phyloP scores from a whole-genome alignment of 768 basidiomycete species.

The Tylopilus felleus region DNA sequence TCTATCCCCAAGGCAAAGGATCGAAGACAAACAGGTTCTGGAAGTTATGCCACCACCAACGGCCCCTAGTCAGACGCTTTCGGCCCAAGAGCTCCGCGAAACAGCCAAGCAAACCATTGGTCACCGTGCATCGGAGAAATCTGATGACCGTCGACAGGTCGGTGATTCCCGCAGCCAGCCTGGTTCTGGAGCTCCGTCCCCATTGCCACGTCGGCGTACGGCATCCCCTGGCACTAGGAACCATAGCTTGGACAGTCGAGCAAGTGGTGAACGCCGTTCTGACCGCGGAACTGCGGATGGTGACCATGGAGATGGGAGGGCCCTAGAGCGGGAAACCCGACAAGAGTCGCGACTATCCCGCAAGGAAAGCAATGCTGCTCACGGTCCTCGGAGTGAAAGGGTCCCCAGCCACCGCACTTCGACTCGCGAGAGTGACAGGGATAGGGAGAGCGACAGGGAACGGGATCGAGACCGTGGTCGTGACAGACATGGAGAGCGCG shows the following conservation, averaged over 20 bases:
- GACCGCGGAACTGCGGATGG: slow-evolving; percentile 47
- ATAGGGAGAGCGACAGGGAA: slow-evolving; percentile 46
- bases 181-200: slow-evolving; percentile 54
- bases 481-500: slow-evolving; percentile 46
- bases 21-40: slow-evolving; percentile 40
- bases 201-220: slow-evolving; percentile 54
- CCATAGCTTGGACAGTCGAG: slow-evolving; percentile 67
- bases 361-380: slow-evolving; percentile 47
- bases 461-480: slow-evolving; percentile 47
- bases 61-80: slow-evolving; percentile 72
- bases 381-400: slow-evolving; percentile 51
- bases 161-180: slow-evolving; percentile 44
- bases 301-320: slow-evolving; percentile 49
- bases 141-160: slow-evolving; percentile 38
- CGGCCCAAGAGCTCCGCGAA: slow-evolving; percentile 77
- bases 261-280: slow-evolving; percentile 62
- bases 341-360: slow-evolving; percentile 43
- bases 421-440: slow-evolving; percentile 32
- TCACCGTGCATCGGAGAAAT: slow-evolving; percentile 35
- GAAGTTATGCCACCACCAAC: slow-evolving; percentile 73
- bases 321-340: slow-evolving; percentile 48
- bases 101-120: slow-evolving; percentile 68
- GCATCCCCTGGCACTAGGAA: slow-evolving; percentile 67
- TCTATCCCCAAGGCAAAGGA: slow-evolving; percentile 39
- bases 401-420: slow-evolving; percentile 40